These are phyloP conservation scores for Prototheca cutis DNA, from an alignment of 163 green algal species.

Conservation along the genomic window DNA sequence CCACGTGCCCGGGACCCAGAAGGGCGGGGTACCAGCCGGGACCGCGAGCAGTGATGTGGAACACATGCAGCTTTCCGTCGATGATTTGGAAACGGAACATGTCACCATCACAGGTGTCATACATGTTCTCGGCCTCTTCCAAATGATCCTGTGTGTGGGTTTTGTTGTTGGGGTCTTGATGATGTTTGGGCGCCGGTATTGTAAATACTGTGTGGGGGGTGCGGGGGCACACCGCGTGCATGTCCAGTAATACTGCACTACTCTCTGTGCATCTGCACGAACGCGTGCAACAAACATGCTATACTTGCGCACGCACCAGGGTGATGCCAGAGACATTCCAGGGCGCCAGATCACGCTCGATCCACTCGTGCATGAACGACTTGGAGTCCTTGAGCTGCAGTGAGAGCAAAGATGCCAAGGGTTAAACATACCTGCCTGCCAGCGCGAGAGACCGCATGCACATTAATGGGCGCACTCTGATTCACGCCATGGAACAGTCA, in stretches of 20 bases:
- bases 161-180: no score
- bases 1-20: slow-evolving; percentile 21
- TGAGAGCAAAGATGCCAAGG: not conserved
- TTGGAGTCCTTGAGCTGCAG: slow-evolving; percentile 4
- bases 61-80: slow-evolving; percentile 33
- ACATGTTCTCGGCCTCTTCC: slow-evolving; percentile 5
- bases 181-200: no score
- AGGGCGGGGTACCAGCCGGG: slow-evolving; percentile 33
- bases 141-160: not conserved
- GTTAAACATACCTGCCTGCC: not conserved
- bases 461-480: no score
- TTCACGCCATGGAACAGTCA: no score
- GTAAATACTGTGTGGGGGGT: no score
- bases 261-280: no score
- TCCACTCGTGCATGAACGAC: slow-evolving; percentile 9
- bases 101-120: slow-evolving; percentile 22
- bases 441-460: no score
- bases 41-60: slow-evolving; percentile 34
- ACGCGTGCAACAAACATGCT: no score
- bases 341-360: slow-evolving; percentile 12
- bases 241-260: no score
- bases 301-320: not conserved
- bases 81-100: slow-evolving; percentile 33
- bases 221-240: no score
- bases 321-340: slow-evolving; percentile 18